phyloP scores from a whole-genome alignment of 2,329 filamentous ascomycete species.

The Proliferodiscus dingleyae region DNA sequence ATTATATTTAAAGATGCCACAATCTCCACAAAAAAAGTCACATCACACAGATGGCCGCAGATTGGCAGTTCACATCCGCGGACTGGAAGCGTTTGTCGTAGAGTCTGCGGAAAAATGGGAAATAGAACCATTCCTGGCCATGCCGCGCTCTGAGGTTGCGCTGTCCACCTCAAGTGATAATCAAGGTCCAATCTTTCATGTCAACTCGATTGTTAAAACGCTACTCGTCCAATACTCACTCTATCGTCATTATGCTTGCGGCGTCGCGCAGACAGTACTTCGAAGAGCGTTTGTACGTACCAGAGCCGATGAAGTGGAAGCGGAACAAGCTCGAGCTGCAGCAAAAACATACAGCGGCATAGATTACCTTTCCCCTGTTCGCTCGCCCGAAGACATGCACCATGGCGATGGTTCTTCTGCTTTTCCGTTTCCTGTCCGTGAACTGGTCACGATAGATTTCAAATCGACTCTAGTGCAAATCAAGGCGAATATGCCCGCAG shows the following conservation, averaged over 20 bases:
- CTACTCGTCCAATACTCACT: slow-evolving; percentile 85
- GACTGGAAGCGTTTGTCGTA: slow-evolving; percentile 84
- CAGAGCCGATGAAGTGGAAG: slow-evolving; percentile 41
- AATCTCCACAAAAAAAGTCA: slow-evolving; percentile 49
- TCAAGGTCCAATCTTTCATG: slow-evolving; percentile 81
- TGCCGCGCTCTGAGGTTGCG: slow-evolving; percentile 83
- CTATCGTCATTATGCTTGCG: slow-evolving; percentile 85
- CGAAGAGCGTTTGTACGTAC: slow-evolving; percentile 61
- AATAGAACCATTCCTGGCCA: slow-evolving; percentile 74
- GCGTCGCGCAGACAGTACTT: slow-evolving; percentile 74
- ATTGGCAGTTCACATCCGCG: slow-evolving; percentile 73
- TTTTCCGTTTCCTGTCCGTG: slow-evolving; percentile 35
- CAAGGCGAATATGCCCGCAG: slow-evolving; percentile 81
- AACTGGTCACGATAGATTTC: slow-evolving; percentile 77
- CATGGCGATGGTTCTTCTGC: slow-evolving; percentile 22
- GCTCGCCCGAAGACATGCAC: slow-evolving; percentile 21
- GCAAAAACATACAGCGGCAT: slow-evolving; percentile 8
- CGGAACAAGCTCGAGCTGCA: slow-evolving; percentile 31
- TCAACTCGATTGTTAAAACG: slow-evolving; percentile 76
- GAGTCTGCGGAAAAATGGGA: slow-evolving; percentile 83
- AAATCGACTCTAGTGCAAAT: slow-evolving; percentile 78
- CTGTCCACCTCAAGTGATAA: slow-evolving; percentile 81
- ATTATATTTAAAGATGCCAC: slow-evolving; percentile 45
- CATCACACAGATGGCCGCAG: slow-evolving; percentile 69
- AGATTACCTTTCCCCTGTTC: slow-evolving; percentile 26